phyloP scores from a whole-genome alignment of 208 protist genomes.

The Leishmania guyanensis region DNA sequence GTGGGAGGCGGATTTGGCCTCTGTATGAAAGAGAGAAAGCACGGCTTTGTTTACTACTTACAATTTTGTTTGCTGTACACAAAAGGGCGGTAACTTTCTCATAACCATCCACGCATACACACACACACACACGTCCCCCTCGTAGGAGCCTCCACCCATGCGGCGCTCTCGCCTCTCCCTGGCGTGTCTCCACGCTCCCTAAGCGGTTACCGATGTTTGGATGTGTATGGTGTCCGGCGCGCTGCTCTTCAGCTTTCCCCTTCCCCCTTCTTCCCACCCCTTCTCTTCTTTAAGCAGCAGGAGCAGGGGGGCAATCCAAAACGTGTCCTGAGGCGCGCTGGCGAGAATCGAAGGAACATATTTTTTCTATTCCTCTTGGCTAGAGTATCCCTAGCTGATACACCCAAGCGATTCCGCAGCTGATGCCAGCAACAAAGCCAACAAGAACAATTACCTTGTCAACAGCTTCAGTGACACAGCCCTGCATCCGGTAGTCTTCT shows the following conservation, averaged over 20 bases:
- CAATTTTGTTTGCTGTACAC: background rate
- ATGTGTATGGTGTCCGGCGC: background rate
- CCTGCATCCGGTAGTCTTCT: constrained; percentile 5
- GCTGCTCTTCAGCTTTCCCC: background rate
- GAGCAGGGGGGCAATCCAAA: background rate
- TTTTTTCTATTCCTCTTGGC: background rate
- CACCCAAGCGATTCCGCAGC: background rate
- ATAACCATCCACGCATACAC: background rate
- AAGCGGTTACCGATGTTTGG: background rate
- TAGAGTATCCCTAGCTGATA: background rate
- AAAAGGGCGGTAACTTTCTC: background rate
- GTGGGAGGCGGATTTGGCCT: background rate
- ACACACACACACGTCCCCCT: background rate
- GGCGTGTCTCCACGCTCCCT: background rate
- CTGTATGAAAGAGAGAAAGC: background rate
- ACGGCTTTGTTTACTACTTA: background rate
- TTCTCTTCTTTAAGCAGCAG: background rate
- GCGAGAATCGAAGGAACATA: background rate
- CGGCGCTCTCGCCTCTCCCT: background rate
- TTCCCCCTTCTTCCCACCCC: background rate
- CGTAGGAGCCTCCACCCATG: background rate
- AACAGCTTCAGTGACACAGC: background rate
- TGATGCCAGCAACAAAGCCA: background rate
- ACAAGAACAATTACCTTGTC: background rate
- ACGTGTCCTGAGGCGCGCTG: background rate